These are phyloP conservation scores for Cyberlindnera nakhonratchasimensis DNA, from an alignment of 805 yeast genomes.

Conservation along the genomic window DNA sequence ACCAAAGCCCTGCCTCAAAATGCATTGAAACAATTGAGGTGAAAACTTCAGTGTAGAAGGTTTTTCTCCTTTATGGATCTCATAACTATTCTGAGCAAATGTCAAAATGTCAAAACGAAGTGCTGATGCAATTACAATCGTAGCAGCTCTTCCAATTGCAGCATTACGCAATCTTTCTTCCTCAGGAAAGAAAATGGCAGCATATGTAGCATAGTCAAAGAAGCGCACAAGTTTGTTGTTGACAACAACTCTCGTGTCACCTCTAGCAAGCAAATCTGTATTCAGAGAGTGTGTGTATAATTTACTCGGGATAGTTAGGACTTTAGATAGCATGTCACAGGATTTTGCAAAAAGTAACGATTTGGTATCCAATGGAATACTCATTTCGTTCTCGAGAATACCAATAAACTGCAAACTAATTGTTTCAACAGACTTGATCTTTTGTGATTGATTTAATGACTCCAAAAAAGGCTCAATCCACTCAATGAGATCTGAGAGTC, in stretches of 20 bases:
- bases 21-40: constrained; percentile 27
- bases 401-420: constrained; percentile 47
- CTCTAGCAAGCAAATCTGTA: constrained; percentile 39
- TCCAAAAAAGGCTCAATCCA: constrained; percentile 51
- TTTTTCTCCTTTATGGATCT: constrained; percentile 31
- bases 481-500: constrained; percentile 42
- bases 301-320: constrained; percentile 14
- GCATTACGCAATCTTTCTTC: constrained; percentile 27
- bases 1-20: constrained; percentile 28
- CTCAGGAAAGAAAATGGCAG: constrained; percentile 31
- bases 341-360: constrained; percentile 34
- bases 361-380: constrained; percentile 34
- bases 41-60: constrained; percentile 31
- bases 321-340: constrained; percentile 13
- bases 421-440: constrained; percentile 50
- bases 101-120: constrained; percentile 45
- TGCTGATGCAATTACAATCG: constrained; percentile 38
- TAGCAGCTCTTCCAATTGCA: constrained; percentile 34
- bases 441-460: constrained; percentile 45
- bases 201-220: constrained; percentile 29
- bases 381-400: constrained; percentile 32
- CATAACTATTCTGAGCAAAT: constrained; percentile 38
- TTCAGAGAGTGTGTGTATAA: constrained; percentile 29
- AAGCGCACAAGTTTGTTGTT: constrained; percentile 36
- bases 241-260: constrained; percentile 47